Evolutionary conservation across 441 rosid species (phyloP).

Genomic region (Omphalea diandra): DNA sequence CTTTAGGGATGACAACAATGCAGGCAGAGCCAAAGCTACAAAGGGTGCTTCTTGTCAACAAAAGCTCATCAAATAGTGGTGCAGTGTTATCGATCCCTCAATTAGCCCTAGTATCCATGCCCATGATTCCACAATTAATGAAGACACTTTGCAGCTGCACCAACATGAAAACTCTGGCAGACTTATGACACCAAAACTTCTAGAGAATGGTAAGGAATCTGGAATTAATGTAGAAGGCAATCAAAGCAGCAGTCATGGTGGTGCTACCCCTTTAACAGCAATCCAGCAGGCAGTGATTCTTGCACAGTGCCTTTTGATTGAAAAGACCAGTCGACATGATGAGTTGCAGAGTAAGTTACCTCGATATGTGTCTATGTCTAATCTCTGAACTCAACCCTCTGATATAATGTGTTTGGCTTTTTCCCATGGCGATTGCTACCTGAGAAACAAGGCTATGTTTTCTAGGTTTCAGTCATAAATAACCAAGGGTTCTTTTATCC

Average conservation of each 20-base stretch:
- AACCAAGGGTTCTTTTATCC: neutral
- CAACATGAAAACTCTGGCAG: constrained; percentile 47
- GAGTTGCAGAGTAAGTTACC: constrained; percentile 84
- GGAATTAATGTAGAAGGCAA: constrained; percentile 20
- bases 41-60: constrained; percentile 64
- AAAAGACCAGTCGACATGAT: constrained; percentile 76
- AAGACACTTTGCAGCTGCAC: constrained; percentile 15
- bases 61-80: constrained; percentile 37
- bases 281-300: constrained; percentile 80
- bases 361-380: neutral
- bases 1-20: constrained; percentile 23
- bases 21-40: constrained; percentile 91
- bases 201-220: constrained; percentile 42
- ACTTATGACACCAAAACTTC: constrained; percentile 66
- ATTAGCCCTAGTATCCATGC: constrained; percentile 31
- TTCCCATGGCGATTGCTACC: constrained; percentile 4
- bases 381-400: constrained; percentile 17
- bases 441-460: neutral
- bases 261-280: constrained; percentile 46
- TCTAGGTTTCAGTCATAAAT: neutral
- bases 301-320: constrained; percentile 82
- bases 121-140: constrained; percentile 37
- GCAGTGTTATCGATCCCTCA: constrained; percentile 35
- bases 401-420: constrained; percentile 6
- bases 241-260: constrained; percentile 27